phyloP scores from a whole-genome alignment of 75 land plant species.

The Selaginella moellendorffii region DNA sequence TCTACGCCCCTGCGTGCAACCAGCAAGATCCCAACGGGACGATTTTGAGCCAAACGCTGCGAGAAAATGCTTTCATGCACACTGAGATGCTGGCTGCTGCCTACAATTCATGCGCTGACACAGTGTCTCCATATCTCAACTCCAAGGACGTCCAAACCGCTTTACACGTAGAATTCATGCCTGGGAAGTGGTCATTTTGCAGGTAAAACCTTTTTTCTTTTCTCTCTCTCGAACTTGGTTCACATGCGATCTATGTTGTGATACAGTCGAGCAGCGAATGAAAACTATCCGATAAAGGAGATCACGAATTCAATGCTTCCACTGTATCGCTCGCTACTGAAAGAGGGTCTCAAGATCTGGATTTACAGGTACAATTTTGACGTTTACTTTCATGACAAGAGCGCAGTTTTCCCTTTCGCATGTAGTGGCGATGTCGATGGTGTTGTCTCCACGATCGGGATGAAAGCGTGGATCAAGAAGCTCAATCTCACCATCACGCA shows the following conservation, averaged over 20 bases:
- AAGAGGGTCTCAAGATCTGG: constrained; percentile 23
- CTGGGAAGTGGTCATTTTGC: constrained; percentile 22
- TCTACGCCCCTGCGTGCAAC: constrained; percentile 50
- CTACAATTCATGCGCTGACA: constrained; percentile 22
- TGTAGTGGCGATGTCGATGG: constrained; percentile 48
- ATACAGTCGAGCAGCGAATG: constrained; percentile 16
- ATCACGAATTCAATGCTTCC: constrained; percentile 25
- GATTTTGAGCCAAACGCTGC: no score
- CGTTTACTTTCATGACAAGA: background rate
- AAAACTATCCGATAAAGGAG: constrained; percentile 11
- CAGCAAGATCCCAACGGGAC: no score
- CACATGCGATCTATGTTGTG: no score
- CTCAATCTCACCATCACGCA: background rate
- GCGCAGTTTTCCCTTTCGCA: no score
- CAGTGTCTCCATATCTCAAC: constrained; percentile 23
- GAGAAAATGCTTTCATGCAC: constrained; percentile 11
- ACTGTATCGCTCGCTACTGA: constrained; percentile 17
- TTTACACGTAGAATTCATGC: constrained; percentile 2
- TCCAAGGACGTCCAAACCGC: constrained; percentile 20
- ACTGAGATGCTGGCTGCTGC: background rate
- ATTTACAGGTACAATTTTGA: constrained; percentile 23
- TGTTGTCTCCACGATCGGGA: constrained; percentile 25
- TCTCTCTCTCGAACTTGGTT: no score
- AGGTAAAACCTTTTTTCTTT: no score
- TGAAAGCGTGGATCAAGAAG: background rate